Evolutionary conservation across 371 early-diverging fungal genomes (phyloP).

Genomic region (Zopfochytrium polystomum): DNA sequence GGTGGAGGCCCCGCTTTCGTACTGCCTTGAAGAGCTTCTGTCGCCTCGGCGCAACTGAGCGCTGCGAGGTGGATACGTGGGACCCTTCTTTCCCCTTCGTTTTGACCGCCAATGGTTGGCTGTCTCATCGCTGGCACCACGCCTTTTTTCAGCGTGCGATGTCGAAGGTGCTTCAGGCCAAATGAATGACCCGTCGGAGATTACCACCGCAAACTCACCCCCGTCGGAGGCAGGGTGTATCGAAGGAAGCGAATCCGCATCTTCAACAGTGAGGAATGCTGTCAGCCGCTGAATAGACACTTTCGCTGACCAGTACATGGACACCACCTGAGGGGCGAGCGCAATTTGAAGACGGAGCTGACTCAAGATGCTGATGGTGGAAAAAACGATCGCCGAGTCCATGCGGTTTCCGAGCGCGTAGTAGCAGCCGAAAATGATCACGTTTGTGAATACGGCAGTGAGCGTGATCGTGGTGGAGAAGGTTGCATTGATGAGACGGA

Average conservation of each 20-base stretch:
- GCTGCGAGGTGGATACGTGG: neutral
- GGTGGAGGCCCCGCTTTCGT: neutral
- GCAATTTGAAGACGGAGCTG: slow-evolving; percentile 15
- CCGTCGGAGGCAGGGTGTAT: neutral
- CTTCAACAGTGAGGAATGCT: slow-evolving; percentile 6
- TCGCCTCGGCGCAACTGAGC: slow-evolving; percentile 1
- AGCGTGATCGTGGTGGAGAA: slow-evolving; percentile 16
- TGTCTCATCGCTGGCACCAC: neutral
- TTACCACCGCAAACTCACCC: neutral
- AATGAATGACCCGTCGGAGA: slow-evolving; percentile 1
- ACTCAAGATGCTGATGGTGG: slow-evolving; percentile 17
- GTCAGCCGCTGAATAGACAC: slow-evolving; percentile 13
- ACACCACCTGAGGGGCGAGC: slow-evolving; percentile 8
- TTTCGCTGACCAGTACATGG: neutral
- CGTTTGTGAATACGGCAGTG: neutral
- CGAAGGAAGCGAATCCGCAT: too few relatives aligned
- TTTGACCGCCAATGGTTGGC: neutral
- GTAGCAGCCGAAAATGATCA: too few relatives aligned
- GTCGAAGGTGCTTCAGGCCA: neutral
- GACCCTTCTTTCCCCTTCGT: neutral
- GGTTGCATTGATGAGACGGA: slow-evolving; percentile 41
- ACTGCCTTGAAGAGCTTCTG: neutral
- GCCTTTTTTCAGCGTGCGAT: neutral
- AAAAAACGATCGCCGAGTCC: slow-evolving; percentile 18
- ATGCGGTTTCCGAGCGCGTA: slow-evolving; percentile 18